phyloP scores from a whole-genome alignment of 2,329 filamentous ascomycete genomes.

The Phialophora expanda region DNA sequence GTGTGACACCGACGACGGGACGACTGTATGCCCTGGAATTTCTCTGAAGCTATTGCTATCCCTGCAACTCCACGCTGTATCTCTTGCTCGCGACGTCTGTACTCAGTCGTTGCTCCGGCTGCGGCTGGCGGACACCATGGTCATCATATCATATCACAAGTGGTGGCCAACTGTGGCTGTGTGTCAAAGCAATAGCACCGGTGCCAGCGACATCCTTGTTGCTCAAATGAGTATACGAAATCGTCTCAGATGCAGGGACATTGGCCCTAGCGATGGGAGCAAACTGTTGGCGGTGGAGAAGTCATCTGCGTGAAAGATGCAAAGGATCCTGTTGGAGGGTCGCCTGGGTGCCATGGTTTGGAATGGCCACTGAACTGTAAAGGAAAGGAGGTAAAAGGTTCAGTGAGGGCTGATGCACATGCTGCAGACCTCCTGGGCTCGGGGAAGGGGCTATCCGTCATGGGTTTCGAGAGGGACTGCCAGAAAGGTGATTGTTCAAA shows the following conservation, averaged over 20 bases:
- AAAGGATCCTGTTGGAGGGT: not conserved
- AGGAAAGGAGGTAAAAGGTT: not conserved
- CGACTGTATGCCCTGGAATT: not conserved
- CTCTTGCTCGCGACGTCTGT: not conserved
- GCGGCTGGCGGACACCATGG: not conserved
- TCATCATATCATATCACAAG: not conserved
- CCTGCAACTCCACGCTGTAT: not conserved
- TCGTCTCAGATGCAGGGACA: no score
- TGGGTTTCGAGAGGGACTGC: no score
- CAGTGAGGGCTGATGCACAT: not conserved
- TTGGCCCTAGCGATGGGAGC: not conserved
- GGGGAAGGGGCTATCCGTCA: no score
- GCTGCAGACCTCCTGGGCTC: not conserved
- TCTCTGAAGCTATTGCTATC: not conserved
- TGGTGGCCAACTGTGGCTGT: not conserved
- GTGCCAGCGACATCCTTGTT: not conserved
- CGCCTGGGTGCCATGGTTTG: not conserved
- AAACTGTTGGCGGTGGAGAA: not conserved
- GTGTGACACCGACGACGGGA: not conserved
- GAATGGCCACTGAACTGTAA: not conserved
- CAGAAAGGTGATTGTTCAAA: no score
- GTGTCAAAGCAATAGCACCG: not conserved
- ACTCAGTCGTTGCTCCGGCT: not conserved
- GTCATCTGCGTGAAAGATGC: not conserved
- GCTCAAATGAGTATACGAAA: not conserved